phyloP scores from a whole-genome alignment of 495 filamentous ascomycete species.

The Aspergillus kassunensis region DNA sequence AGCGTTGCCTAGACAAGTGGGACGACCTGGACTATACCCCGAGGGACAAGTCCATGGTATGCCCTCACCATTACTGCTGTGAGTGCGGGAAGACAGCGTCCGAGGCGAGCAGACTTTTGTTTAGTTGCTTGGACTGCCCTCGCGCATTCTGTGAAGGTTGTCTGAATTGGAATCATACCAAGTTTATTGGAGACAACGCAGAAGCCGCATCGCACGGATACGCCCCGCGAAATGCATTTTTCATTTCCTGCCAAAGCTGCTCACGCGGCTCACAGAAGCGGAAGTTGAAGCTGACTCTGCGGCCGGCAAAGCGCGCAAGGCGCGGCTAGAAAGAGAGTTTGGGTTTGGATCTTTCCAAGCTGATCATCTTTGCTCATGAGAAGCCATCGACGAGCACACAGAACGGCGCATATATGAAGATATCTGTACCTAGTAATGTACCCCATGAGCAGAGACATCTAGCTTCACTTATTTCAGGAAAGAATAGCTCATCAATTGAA shows the following conservation, averaged over 20 bases:
- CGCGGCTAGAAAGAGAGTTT: too few relatives aligned
- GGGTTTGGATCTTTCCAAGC: too few relatives aligned
- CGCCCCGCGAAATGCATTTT: constrained; percentile 15
- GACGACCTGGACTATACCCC: constrained; percentile 18
- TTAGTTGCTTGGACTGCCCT: constrained; percentile 55
- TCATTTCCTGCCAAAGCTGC: too few relatives aligned
- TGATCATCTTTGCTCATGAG: too few relatives aligned
- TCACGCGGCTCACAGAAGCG: too few relatives aligned
- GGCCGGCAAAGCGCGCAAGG: background rate
- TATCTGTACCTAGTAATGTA: too few relatives aligned
- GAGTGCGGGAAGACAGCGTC: constrained; percentile 52
- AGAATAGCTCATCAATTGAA: too few relatives aligned
- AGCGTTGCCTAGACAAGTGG: constrained; percentile 42
- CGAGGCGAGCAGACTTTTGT: constrained; percentile 58
- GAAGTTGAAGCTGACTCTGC: background rate
- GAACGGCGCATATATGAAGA: too few relatives aligned
- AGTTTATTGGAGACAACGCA: constrained; percentile 48
- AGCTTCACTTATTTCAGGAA: too few relatives aligned
- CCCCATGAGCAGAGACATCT: too few relatives aligned
- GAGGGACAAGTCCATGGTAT: constrained; percentile 42
- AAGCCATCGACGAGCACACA: too few relatives aligned
- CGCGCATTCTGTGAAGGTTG: constrained; percentile 60
- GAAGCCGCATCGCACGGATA: constrained; percentile 49
- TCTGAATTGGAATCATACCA: constrained; percentile 50
- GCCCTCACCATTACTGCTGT: constrained; percentile 56